Conservation (phyloP, 805 yeast species). For the Wickerhamomyces sydowiorum region DNA sequence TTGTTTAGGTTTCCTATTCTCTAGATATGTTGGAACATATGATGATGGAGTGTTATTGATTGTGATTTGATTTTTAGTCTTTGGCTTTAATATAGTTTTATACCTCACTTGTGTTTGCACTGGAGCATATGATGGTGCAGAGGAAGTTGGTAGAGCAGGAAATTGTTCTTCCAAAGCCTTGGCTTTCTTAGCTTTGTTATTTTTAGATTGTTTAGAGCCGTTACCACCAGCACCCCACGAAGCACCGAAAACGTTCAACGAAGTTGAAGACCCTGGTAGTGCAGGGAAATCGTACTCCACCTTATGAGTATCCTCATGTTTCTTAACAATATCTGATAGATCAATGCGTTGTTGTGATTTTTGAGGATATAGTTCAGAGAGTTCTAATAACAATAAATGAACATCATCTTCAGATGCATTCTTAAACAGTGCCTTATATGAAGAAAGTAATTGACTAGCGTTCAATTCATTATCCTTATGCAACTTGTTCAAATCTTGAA, state of each 20-base stretch:
- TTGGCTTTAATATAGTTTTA: constrained; percentile 9
- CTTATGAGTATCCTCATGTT: constrained; percentile 20
- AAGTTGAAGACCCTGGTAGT: constrained; percentile 28
- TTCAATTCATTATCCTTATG: constrained; percentile 41
- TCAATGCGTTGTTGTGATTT: constrained; percentile 39
- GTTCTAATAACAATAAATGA: constrained; percentile 51
- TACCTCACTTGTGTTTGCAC: constrained; percentile 17
- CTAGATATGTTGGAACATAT: constrained; percentile 25
- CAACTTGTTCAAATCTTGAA: constrained; percentile 41
- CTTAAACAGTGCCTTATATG: constrained; percentile 45
- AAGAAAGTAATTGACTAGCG: constrained; percentile 40
- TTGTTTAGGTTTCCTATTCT: constrained; percentile 17
- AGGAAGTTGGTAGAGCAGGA: constrained; percentile 25
- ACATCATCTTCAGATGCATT: constrained; percentile 40
- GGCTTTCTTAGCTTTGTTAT: constrained; percentile 13
- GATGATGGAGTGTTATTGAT: constrained; percentile 11
- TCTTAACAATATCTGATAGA: constrained; percentile 22
- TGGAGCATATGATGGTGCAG: constrained; percentile 9
- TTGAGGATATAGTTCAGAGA: constrained; percentile 49
- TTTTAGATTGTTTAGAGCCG: constrained; percentile 9
- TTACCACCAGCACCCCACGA: constrained; percentile 23
- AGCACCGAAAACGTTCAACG: constrained; percentile 18
- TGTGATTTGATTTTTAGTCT: constrained; percentile 4
- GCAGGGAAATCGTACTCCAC: constrained; percentile 44
- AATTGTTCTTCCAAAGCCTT: constrained; percentile 13